Evolutionary conservation across 768 basidiomycete species (phyloP).

Genomic region (Lactarius sp.): DNA sequence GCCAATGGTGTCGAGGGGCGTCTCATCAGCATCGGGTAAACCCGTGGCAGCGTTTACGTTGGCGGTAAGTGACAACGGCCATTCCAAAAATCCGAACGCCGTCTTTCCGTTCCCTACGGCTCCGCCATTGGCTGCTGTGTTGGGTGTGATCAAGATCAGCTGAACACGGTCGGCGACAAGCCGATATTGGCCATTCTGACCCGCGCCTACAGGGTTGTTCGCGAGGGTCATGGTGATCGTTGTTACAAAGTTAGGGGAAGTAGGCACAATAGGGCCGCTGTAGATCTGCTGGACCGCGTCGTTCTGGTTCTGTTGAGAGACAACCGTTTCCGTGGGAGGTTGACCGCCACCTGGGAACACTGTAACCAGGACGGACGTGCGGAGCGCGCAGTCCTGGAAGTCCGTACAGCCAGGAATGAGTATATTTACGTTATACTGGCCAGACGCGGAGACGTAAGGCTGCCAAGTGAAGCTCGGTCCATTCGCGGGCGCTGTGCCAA

Average conservation of each 20-base stretch:
- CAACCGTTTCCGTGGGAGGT: conserved; percentile 57
- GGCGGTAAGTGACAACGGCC: conserved; percentile 50
- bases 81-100: conserved; percentile 88
- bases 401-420: conserved; percentile 82
- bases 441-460: conserved; percentile 88
- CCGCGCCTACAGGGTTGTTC: conserved; percentile 55
- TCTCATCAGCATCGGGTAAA: conserved; percentile 66
- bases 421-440: conserved; percentile 79
- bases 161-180: conserved; percentile 87
- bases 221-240: conserved; percentile 75
- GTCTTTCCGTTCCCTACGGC: conserved; percentile 36
- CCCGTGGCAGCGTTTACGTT: conserved; percentile 54
- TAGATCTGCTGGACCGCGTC: conserved; percentile 69
- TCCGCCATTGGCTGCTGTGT: conserved; percentile 33
- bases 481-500: conserved; percentile 53
- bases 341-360: conserved; percentile 73
- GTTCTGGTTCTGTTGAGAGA: conserved; percentile 65
- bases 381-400: conserved; percentile 71
- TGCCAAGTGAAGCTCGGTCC: conserved; percentile 86
- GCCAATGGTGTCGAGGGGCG: conserved; percentile 58
- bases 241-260: conserved; percentile 62
- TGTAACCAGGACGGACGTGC: conserved; percentile 79
- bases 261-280: conserved; percentile 75
- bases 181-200: conserved; percentile 63
- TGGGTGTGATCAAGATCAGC: conserved; percentile 63